These are phyloP conservation scores for Calcarisporium arbuscula DNA, from an alignment of 2,329 filamentous ascomycete genomes.

Conservation along the genomic window DNA sequence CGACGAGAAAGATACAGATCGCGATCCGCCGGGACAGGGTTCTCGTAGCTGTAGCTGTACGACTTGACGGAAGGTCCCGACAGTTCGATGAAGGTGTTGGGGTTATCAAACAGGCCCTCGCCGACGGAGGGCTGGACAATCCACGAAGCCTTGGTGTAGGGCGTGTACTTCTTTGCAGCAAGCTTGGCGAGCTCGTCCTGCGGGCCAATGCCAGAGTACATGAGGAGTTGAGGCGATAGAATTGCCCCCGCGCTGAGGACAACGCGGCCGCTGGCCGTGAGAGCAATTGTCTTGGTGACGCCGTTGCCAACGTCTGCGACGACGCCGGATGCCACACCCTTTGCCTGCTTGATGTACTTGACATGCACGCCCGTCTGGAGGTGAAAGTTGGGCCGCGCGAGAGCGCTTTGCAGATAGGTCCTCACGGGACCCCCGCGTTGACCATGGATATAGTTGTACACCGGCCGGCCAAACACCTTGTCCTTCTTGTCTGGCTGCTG, in stretches of 20 bases:
- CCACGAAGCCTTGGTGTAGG: constrained; percentile 31
- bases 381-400: constrained; percentile 33
- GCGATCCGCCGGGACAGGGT: constrained; percentile 33
- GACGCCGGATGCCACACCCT: constrained; percentile 34
- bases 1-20: constrained; percentile 40
- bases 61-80: constrained; percentile 35
- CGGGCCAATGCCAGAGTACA: constrained; percentile 38
- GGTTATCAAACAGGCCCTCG: constrained; percentile 47
- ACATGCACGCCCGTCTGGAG: constrained; percentile 37
- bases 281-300: constrained; percentile 22
- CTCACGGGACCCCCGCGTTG: constrained; percentile 42
- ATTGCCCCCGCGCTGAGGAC: constrained; percentile 34
- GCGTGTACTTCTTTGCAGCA: constrained; percentile 10
- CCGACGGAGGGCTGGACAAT: constrained; percentile 44
- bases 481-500: constrained; percentile 37
- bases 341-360: constrained; percentile 34
- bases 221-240: constrained; percentile 33
- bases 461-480: constrained; percentile 40
- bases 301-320: constrained; percentile 26
- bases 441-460: constrained; percentile 41
- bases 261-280: constrained; percentile 19
- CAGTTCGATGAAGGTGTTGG: constrained; percentile 48
- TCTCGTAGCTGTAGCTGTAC: constrained; percentile 39
- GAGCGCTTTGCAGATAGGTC: constrained; percentile 43
- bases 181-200: constrained; percentile 24